These are phyloP conservation scores for Plasmodium knowlesi DNA, from an alignment of 169 alveolate genomes.

Conservation along the genomic window DNA sequence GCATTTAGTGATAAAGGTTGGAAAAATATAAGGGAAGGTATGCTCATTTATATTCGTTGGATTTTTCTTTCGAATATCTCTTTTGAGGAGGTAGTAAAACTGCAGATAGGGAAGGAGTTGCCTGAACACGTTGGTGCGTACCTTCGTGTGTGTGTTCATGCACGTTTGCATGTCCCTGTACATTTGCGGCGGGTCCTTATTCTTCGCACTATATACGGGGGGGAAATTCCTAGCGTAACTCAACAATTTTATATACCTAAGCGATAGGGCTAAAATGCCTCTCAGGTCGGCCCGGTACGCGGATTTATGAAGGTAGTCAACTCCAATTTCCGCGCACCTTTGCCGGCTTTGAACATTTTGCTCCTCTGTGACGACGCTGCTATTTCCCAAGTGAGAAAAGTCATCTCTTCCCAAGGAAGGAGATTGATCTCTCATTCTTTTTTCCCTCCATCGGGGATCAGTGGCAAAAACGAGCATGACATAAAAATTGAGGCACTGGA, in stretches of 20 bases:
- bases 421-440: background rate
- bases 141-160: background rate
- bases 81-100: conserved; percentile 54
- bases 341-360: too few relatives aligned
- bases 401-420: background rate
- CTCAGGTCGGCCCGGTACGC: background rate
- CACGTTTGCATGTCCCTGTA: background rate
- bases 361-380: background rate
- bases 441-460: background rate
- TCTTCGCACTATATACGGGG: background rate
- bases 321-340: background rate
- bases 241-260: conserved; percentile 29
- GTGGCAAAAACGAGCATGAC: background rate
- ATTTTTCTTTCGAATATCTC: background rate
- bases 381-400: background rate
- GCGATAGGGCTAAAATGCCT: background rate
- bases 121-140: background rate
- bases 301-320: background rate
- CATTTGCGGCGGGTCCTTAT: background rate
- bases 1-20: conserved; percentile 21
- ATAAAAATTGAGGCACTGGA: background rate
- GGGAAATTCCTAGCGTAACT: background rate
- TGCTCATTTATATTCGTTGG: conserved; percentile 3
- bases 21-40: conserved; percentile 6
- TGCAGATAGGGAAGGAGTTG: conserved; percentile 1